These are phyloP conservation scores for Chaetomiaceae sp. DNA, from an alignment of 2,329 filamentous ascomycete species.

Conservation along the genomic window DNA sequence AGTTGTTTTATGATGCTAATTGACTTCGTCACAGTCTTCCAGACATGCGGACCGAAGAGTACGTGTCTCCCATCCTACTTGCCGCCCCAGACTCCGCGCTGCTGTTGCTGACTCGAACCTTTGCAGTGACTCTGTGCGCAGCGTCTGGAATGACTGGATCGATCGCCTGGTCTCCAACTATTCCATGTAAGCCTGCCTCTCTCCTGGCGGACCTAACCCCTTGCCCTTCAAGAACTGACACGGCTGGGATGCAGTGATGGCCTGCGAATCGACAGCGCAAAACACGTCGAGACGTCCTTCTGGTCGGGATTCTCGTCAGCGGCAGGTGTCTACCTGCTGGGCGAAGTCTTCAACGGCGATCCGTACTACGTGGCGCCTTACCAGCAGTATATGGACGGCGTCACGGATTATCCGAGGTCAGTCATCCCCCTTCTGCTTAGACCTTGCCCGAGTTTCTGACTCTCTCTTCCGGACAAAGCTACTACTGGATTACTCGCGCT, in stretches of 20 bases:
- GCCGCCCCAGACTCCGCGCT: background rate
- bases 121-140: conserved; percentile 14
- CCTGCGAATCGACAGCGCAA: conserved; percentile 46
- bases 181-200: conserved; percentile 15
- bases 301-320: conserved; percentile 42
- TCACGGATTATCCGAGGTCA: conserved; percentile 48
- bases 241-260: conserved; percentile 39
- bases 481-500: conserved; percentile 29
- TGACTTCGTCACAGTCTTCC: conserved; percentile 36
- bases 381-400: conserved; percentile 43
- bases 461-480: conserved; percentile 15
- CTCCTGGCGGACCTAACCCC: background rate
- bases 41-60: conserved; percentile 46
- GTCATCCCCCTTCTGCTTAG: background rate
- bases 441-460: background rate
- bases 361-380: conserved; percentile 42
- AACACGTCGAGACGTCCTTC: conserved; percentile 46
- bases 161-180: conserved; percentile 22
- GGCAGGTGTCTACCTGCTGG: conserved; percentile 46
- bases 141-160: conserved; percentile 27
- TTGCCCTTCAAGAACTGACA: background rate
- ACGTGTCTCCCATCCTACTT: background rate
- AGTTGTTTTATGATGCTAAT: background rate
- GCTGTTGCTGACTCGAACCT: background rate
- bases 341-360: conserved; percentile 47